Base-by-base conservation (phyloP, 352 stramenopile genomes). In the Plasmopara viticola region DNA sequence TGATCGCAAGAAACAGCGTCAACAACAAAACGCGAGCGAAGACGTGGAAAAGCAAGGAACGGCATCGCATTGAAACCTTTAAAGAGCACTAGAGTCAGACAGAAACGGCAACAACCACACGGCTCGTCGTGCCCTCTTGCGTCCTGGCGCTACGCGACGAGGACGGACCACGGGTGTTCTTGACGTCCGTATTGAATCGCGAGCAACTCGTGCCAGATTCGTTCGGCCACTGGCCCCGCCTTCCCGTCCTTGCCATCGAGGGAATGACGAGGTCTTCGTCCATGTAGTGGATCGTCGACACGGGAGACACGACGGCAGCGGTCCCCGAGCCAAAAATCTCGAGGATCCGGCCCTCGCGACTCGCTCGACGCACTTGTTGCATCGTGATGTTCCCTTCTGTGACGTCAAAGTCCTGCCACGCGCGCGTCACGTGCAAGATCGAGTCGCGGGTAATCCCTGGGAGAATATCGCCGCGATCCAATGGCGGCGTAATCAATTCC, bases 321-420 rank as follows among this genome's bases (percentile, higher is more conserved):
- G 96, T 99, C 39, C 96, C 96, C 10, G 90, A 95, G 51, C 95
- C 95, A 72, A 99, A 99, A 47, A 95, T 77, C 72, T 99, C 96
- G 15, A 97, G 56, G 33, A 98, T 67, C 37, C 90, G 72, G 31
- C 87, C 86, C 20, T 25, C 20, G 20, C 86, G 62, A 15, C 82
- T 76, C n/a, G 95, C 94, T 64, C 96, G 86, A 51, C 81, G 68
- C 56, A 99, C 72, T 69, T 99, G 87, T 51, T 84, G 74, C 87
- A 99, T 98, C 38, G 74, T 98, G 43, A 98, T 84, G 58, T 90
- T 89, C 35, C 78, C 72, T 72, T 99, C 96, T 6, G 74, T 84
- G 28, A 99, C 95, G 53, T 98, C 94, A 67, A 96, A 96, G 56
- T 95, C 86, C 52, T 84, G 79, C 92, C 93, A 98, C 53, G 80